phyloP scores from a whole-genome alignment of 1,284 basidiomycete species.

The Trichosporon sp. region DNA sequence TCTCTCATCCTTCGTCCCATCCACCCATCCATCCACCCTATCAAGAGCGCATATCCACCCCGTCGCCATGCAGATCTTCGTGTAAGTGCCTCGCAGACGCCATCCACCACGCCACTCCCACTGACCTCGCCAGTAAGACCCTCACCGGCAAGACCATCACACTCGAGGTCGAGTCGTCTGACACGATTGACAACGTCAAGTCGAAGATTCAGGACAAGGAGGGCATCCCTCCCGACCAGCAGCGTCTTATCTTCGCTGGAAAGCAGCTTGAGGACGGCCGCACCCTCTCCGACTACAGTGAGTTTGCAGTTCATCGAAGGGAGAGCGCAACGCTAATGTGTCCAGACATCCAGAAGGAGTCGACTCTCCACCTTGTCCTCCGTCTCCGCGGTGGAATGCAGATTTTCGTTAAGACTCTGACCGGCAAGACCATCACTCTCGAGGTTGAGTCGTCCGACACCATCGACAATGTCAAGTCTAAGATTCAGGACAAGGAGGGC shows the following conservation, averaged over 20 bases:
- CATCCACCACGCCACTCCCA: neutral
- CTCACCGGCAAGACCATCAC: slow-evolving; percentile 64
- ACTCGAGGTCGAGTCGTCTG: slow-evolving; percentile 63
- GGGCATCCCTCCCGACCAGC: slow-evolving; percentile 87
- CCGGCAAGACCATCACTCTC: slow-evolving; percentile 96
- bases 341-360: slow-evolving; percentile 93
- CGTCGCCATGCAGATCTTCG: slow-evolving; percentile 29
- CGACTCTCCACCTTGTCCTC: slow-evolving; percentile 94
- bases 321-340: slow-evolving; percentile 1
- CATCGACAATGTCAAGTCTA: slow-evolving; percentile 96
- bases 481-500: slow-evolving; percentile 96
- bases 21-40: neutral
- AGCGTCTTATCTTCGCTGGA: slow-evolving; percentile 89
- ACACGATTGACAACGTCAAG: slow-evolving; percentile 67
- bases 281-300: slow-evolving; percentile 85
- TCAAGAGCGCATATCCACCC: slow-evolving; percentile 11
- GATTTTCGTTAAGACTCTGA: slow-evolving; percentile 62
- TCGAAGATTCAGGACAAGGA: slow-evolving; percentile 64
- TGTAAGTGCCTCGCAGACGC: slow-evolving; percentile 31
- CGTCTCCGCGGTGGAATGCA: slow-evolving; percentile 93
- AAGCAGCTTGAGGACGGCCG: slow-evolving; percentile 97
- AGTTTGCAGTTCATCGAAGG: slow-evolving; percentile 28
- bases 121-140: slow-evolving; percentile 55
- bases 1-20: slow-evolving; percentile 9
- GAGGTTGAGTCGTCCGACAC: slow-evolving; percentile 88